A percentile compares a stretch with the other conserved stretches of the same genome.
These are phyloP conservation scores for Termitomyces sp. DNA, from an alignment of 768 basidiomycete genomes.

Conservation along the genomic window DNA sequence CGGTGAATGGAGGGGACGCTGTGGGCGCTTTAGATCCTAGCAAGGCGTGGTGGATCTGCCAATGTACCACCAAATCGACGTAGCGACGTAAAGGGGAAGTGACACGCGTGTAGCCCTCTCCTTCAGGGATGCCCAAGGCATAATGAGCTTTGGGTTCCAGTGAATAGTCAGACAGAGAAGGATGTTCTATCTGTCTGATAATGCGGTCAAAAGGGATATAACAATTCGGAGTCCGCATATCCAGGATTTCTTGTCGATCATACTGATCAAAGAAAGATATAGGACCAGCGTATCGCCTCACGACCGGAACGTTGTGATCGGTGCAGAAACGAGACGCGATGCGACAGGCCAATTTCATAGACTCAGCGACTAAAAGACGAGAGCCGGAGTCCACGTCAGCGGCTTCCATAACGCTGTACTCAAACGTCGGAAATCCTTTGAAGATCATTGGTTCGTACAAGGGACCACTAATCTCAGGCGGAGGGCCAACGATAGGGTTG, in stretches of 20 bases:
- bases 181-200: constrained; percentile 26
- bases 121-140: constrained; percentile 60
- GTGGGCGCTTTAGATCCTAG: constrained; percentile 30
- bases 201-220: constrained; percentile 35
- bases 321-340: constrained; percentile 67
- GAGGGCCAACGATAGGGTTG: constrained; percentile 18
- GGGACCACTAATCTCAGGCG: constrained; percentile 25
- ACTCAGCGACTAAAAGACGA: constrained; percentile 63
- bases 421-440: constrained; percentile 47
- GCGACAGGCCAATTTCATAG: constrained; percentile 77
- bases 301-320: constrained; percentile 54
- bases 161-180: constrained; percentile 36
- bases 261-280: constrained; percentile 24
- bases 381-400: constrained; percentile 32
- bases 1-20: constrained; percentile 36
- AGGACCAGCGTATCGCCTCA: constrained; percentile 49
- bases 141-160: constrained; percentile 61
- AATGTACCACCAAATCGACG: constrained; percentile 77
- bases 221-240: constrained; percentile 40
- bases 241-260: constrained; percentile 39
- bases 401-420: constrained; percentile 35
- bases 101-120: constrained; percentile 76
- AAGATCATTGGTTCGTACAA: constrained; percentile 27
- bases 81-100: constrained; percentile 90
- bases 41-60: constrained; percentile 86